phyloP scores from a whole-genome alignment of 108 stramenopile genomes.

The Skeletonema costatum region DNA sequence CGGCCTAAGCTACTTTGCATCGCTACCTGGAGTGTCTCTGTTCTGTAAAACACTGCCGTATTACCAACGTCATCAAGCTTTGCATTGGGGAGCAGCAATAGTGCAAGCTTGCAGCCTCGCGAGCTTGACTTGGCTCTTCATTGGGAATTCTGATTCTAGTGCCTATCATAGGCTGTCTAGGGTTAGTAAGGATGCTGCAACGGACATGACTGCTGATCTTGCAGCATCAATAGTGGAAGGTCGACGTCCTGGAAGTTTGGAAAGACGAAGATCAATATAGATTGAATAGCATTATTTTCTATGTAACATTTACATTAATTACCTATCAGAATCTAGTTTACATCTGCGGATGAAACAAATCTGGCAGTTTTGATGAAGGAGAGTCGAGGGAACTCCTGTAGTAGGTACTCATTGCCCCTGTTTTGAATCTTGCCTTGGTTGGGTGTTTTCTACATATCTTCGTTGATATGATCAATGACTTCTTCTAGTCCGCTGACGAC shows the following conservation, averaged over 20 bases:
- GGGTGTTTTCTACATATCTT: constrained; percentile 40
- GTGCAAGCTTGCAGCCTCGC: constrained; percentile 65
- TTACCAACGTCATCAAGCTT: constrained; percentile 69
- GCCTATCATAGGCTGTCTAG: constrained; percentile 67
- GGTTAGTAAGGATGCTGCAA: constrained; percentile 21
- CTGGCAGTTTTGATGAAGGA: constrained; percentile 40
- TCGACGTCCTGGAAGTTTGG: constrained; percentile 38
- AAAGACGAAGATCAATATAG: constrained; percentile 41
- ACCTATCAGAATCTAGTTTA: neutral
- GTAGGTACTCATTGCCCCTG: constrained; percentile 46
- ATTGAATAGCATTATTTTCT: constrained; percentile 14
- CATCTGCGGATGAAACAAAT: constrained; percentile 13
- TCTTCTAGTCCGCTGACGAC: constrained; percentile 39
- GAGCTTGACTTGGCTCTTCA: constrained; percentile 75
- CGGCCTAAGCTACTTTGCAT: constrained; percentile 73
- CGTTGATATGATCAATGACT: constrained; percentile 44
- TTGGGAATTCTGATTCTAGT: constrained; percentile 59
- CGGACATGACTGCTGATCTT: constrained; percentile 32
- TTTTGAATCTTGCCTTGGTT: constrained; percentile 40
- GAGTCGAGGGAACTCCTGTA: constrained; percentile 49
- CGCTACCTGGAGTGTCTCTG: constrained; percentile 69
- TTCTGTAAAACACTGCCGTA: constrained; percentile 64
- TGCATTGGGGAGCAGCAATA: constrained; percentile 61
- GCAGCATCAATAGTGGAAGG: neutral
- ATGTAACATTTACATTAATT: neutral